Evolutionary conservation across 345 rosid species (phyloP).

Genomic region (Corchorus olitorius): DNA sequence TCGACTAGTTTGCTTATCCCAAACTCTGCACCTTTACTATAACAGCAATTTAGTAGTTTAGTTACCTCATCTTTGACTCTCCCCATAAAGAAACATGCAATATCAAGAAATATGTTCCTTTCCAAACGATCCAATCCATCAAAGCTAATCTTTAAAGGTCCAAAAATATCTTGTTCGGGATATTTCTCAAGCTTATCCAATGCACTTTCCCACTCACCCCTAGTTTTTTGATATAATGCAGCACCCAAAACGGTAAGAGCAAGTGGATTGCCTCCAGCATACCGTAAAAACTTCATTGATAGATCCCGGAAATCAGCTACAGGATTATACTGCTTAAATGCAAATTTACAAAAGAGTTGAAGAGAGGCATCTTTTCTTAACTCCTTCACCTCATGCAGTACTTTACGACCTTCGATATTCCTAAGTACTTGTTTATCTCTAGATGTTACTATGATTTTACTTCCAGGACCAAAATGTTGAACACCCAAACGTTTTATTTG

Average conservation of each 20-base stretch:
- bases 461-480: too few species aligned
- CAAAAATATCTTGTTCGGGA: not conserved
- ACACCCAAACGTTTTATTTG: too few species aligned
- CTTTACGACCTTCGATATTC: too few species aligned
- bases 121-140: not conserved
- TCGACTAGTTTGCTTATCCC: slow-evolving; percentile 17
- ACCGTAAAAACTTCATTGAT: not conserved
- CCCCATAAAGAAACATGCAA: slow-evolving; percentile 39
- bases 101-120: slow-evolving; percentile 41
- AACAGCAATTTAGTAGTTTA: not conserved
- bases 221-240: not conserved
- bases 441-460: too few species aligned
- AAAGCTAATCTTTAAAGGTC: not conserved
- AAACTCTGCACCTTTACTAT: not conserved
- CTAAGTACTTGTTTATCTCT: too few species aligned
- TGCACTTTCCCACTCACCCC: not conserved
- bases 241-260: slow-evolving; percentile 2
- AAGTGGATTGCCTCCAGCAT: slow-evolving; percentile 2
- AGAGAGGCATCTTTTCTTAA: not conserved
- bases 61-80: not conserved
- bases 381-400: not conserved
- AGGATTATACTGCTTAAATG: slow-evolving; percentile 9
- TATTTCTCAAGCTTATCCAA: not conserved
- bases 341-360: slow-evolving; percentile 19
- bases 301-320: not conserved